Evolutionary conservation across 371 early-diverging fungal genomes (phyloP).

Genomic region (Fennellomyces sp.): DNA sequence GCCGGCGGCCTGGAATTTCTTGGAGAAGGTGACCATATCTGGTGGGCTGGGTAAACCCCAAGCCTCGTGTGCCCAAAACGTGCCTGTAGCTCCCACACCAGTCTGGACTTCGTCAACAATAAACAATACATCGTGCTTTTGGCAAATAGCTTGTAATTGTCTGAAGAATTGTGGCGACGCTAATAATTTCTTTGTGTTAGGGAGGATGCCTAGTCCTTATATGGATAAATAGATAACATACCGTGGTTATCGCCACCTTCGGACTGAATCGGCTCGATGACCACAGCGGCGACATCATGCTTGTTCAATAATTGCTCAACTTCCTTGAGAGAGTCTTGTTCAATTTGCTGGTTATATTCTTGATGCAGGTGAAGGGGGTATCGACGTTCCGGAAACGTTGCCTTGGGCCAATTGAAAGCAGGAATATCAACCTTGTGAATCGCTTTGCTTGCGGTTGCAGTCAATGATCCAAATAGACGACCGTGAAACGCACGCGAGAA

Average conservation of each 20-base stretch:
- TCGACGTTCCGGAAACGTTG: conserved; percentile 64
- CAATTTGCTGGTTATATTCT: conserved; percentile 59
- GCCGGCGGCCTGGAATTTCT: conserved; percentile 80
- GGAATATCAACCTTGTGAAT: conserved; percentile 78
- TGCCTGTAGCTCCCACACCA: conserved; percentile 84
- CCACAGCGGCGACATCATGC: conserved; percentile 67
- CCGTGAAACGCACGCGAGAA: conserved; percentile 76
- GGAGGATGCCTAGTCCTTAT: not conserved
- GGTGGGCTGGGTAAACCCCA: conserved; percentile 70
- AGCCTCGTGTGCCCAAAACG: conserved; percentile 80
- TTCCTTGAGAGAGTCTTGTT: conserved; percentile 52
- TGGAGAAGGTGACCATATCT: conserved; percentile 80
- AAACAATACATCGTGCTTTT: conserved; percentile 65
- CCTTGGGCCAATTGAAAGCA: conserved; percentile 71
- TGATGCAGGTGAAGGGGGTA: conserved; percentile 64
- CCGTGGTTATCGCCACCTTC: conserved; percentile 85
- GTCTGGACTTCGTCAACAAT: conserved; percentile 89
- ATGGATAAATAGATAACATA: conserved; percentile 16
- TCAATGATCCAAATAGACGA: conserved; percentile 72
- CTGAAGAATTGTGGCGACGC: conserved; percentile 74
- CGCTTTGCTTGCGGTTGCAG: conserved; percentile 72
- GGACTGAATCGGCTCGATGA: conserved; percentile 85
- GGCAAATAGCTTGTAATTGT: conserved; percentile 65
- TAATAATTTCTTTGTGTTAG: conserved; percentile 13
- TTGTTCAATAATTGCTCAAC: conserved; percentile 52